Evolutionary conservation across 768 basidiomycete genomes (phyloP), one percentile per base, ranked within the genome.

Genomic region (Pisolithus tinctorius): DNA sequence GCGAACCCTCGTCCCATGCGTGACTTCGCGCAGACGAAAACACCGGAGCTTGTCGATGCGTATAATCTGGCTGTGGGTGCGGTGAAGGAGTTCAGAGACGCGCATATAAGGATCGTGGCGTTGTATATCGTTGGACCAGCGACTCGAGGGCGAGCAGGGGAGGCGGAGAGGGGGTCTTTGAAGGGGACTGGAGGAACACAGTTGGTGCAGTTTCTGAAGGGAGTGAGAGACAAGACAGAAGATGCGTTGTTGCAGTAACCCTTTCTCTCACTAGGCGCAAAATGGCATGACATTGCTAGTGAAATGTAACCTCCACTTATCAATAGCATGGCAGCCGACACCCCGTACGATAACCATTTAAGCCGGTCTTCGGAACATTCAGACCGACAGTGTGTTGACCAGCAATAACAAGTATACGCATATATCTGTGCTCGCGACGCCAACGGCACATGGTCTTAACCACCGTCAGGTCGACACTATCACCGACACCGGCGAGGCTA

Each of bases 121-220:
- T 55, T 83, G 37, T 92, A 88, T 63, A 88, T 26, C 20, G 23
- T 43, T 6, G 42, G 42, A 23, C 42, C 42, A 6, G 42, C 42
- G 9, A 43, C 20, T 26, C 42, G 42, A 23, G 9, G 25, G 42
- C n/a, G 42, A 13, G 27, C 27, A 1, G 44, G 47, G 39, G 52
- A 49, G 6, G 47, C 37, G 10, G 47, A 47, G 42, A 47, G 57
- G 52, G 53, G 48, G 2, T 60, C 67, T 3, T 48, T 84, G 54
- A 82, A 78, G 56, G 91, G 91, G 0, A 91, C 89, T 0, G 90
- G 90, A 8, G 90, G 89, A 1, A 90, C 88, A 0, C 77, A 83
- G 45, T 66, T 93, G 41, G 80, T 86, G 17, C 76, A 72, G 37
- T 93, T 93, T 60, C 66, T 93, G 58, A 90, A 83, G 64, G 76